These are phyloP conservation scores for Sphagnum contortum DNA, from an alignment of 225 moss, liverwort and hornwort species.

Conservation along the genomic window DNA sequence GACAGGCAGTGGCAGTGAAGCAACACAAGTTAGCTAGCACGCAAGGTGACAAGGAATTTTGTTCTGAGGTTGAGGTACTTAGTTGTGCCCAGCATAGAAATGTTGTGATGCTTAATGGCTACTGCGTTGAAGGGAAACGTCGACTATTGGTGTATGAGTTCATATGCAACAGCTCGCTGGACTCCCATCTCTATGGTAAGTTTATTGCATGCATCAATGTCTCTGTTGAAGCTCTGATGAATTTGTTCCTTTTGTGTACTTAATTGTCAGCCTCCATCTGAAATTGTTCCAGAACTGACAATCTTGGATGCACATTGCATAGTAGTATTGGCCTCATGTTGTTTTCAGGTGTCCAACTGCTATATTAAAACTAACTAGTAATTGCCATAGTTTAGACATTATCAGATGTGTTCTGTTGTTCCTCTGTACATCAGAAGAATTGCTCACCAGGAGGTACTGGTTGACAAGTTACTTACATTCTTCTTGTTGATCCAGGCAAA, in stretches of 20 bases:
- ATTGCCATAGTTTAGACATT: background rate
- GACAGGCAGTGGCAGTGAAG: slow-evolving; percentile 62
- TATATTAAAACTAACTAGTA: background rate
- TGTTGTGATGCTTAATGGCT: slow-evolving; percentile 64
- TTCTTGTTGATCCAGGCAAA: slow-evolving; percentile 5
- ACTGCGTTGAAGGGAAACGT: slow-evolving; percentile 61
- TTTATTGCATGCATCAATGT: background rate
- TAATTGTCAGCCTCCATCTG: too few species aligned
- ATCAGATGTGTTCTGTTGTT: background rate
- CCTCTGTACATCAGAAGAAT: too few species aligned
- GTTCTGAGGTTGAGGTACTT: slow-evolving; percentile 70
- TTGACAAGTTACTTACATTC: too few species aligned
- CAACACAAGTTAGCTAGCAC: slow-evolving; percentile 59
- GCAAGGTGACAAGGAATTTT: slow-evolving; percentile 69
- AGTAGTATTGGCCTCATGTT: background rate
- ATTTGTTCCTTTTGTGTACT: too few species aligned
- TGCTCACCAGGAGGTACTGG: too few species aligned
- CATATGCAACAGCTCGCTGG: slow-evolving; percentile 70
- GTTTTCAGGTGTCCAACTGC: background rate
- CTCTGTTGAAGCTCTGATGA: background rate
- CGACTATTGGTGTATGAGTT: slow-evolving; percentile 70
- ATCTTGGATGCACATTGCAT: background rate
- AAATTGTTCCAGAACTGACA: background rate
- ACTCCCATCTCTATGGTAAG: slow-evolving; percentile 60
- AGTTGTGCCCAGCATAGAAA: slow-evolving; percentile 73